Base-by-base conservation (phyloP, 1,284 basidiomycete genomes). In the Boletus sp. region DNA sequence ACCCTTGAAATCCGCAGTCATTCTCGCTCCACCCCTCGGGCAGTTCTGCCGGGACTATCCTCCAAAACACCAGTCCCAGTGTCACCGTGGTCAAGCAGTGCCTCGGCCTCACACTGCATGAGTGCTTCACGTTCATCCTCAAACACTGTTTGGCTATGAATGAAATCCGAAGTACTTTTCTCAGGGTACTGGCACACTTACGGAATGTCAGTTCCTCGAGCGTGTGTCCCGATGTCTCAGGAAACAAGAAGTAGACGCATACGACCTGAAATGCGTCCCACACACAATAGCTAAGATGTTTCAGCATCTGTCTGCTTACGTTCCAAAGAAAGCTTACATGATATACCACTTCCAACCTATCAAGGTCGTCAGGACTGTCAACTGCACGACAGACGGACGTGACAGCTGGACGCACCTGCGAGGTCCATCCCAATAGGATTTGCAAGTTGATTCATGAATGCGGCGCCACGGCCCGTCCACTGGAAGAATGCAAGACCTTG, bases 131-230 rank as follows among this genome's bases (percentile, higher is more conserved):
- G 57, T 38, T 65, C 68, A 23, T 4, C 44, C 16, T 69, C 66
- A 6, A 54, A 69, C 17, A 67, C 65, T 67, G 38, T 54, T 8
- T 16, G 14, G 30, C 9, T 21, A 46, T 40, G 19, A 21, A 28
- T 52, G n/a, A 67, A n/a, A n/a, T n/a, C n/a, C n/a, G 25, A 38
- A 35, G 11, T n/a, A 37, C 23, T 9, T 17, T 8, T 19, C 14
- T 33, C 17, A 31, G 1, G 28, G 27, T 2, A 47, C 1, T 11
- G 30, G n/a, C 16, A 38, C 16, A 78, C 85, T 65, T 67, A 86
- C 85, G 70, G 78, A 87, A 86, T 3, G 84, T 78, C 19, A 87
- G 73, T 67, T 87, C 86, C 67, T 88, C 86, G 33, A 87, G 76
- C 2, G 83, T 82, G 37, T 80, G 79, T 21, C 81, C 76, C 2